Evolutionary conservation across 306 rosid genomes (phyloP), one percentile per base, ranked within the genome.

Genomic region (Vigna reflexopilosa): DNA sequence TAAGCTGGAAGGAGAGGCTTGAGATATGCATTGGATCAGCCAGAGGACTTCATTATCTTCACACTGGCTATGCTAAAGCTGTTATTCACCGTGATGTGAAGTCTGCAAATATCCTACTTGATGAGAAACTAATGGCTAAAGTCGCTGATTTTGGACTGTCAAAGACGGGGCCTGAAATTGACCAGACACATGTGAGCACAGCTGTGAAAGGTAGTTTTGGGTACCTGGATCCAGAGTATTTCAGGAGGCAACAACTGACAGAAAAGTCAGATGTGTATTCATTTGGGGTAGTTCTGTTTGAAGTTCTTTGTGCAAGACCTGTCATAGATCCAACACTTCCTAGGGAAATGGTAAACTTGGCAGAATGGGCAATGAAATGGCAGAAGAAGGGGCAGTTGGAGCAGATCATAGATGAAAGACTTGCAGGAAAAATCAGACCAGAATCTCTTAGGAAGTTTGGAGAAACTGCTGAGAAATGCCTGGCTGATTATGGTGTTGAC

Each of bases 291-390:
- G 98, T 93, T 81, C 70, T 93, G 85, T 90, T 91, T 54, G 97
- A 93, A 76, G 96, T 89, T 36, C 85, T 93, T 11, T 93, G 97
- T 49, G 98, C 97, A 50, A 90, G 97, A 49, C 96, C 98, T 40
- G 94, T 91, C 26, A 91, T 91, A 54, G 97, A 93, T 73, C 98
- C 98, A 30, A 83, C 97, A 14, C 98, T 90, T 80, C 88, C 91
- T 0, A 86, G 96, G 76, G 98, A 91, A 81, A 88, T 83, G 93
- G 98, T 93, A 50, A 91, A 91, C 85, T 84, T 93, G 67, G 98
- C 97, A 14, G 96, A 93, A 85, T 91, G 98, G 98, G 92, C 93
- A 13, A 91, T 93, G 96, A 90, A 93, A 74, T 93, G 91, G 91
- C 96, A 91, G 84, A 90, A 87, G 74, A 91, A 54, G 57, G 96